Percentiles rank a stretch among this genome's conserved stretches.
These are phyloP conservation scores for Mycena indigotica DNA, from an alignment of 768 basidiomycete genomes.

Conservation along the genomic window DNA sequence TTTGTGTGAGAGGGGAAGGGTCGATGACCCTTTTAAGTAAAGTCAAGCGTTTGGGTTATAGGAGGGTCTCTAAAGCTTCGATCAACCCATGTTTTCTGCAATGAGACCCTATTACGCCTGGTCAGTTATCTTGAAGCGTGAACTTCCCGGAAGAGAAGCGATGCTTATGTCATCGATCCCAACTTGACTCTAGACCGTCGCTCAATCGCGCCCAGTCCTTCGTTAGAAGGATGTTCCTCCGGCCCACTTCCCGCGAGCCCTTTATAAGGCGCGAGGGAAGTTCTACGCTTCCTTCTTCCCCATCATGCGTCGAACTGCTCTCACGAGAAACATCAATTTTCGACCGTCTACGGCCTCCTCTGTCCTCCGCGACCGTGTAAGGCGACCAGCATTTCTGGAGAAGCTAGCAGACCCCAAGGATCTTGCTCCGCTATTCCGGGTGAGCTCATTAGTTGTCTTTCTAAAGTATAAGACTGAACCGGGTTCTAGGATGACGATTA, in stretches of 20 bases:
- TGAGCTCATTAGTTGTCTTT: slow-evolving; percentile 9
- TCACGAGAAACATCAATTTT: slow-evolving; percentile 30
- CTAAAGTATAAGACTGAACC: background rate
- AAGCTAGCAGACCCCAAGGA: slow-evolving; percentile 41
- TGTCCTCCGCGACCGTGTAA: slow-evolving; percentile 45
- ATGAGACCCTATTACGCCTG: no score
- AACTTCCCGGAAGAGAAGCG: no score
- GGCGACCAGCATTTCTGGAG: slow-evolving; percentile 39
- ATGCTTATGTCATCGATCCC: no score
- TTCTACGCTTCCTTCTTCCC: background rate
- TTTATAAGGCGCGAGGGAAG: background rate
- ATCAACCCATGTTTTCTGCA: no score
- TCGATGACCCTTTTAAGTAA: no score
- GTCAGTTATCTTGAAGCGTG: no score
- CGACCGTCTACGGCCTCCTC: slow-evolving; percentile 30
- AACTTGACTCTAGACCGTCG: background rate
- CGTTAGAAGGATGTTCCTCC: background rate
- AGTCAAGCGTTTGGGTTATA: no score
- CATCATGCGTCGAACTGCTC: slow-evolving; percentile 34
- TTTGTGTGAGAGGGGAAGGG: no score
- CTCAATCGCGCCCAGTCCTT: background rate
- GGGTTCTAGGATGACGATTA: slow-evolving; percentile 46
- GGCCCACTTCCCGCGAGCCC: background rate
- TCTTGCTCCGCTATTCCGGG: slow-evolving; percentile 46
- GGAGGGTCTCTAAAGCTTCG: no score